phyloP scores from a whole-genome alignment of 768 basidiomycete species.

The Cytidiella melzeri region DNA sequence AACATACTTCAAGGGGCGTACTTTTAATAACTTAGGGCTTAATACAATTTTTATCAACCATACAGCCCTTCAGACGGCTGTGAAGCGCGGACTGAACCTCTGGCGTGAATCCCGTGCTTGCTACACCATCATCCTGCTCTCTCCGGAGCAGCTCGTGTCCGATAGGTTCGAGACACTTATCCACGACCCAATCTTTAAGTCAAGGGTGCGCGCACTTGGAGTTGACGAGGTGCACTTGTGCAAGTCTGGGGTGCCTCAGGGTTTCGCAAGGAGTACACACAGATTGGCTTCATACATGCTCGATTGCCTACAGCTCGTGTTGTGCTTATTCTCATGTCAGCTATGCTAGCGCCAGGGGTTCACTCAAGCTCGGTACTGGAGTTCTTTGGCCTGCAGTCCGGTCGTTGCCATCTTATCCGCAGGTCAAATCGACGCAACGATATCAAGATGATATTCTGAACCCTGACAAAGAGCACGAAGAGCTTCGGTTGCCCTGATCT shows the following conservation, averaged over 20 bases:
- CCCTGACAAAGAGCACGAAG: not conserved
- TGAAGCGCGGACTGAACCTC: not conserved
- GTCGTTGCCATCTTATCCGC: not conserved
- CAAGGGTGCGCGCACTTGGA: slow-evolving; percentile 1
- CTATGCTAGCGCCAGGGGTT: not conserved
- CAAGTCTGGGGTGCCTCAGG: not conserved
- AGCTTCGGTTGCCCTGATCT: not conserved
- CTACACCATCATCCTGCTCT: slow-evolving; percentile 12
- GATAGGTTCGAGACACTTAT: slow-evolving; percentile 13
- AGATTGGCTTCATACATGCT: not conserved
- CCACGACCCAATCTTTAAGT: not conserved
- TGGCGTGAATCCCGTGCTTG: slow-evolving; percentile 7
- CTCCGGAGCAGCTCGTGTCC: slow-evolving; percentile 16
- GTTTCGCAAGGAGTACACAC: not conserved
- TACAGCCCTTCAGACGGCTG: not conserved
- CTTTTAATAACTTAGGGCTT: not conserved
- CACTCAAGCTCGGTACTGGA: not conserved
- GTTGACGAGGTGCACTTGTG: not conserved
- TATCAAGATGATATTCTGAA: not conserved
- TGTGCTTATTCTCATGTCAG: not conserved
- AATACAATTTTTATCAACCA: not conserved
- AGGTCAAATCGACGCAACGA: not conserved
- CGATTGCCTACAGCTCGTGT: not conserved
- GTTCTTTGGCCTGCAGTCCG: not conserved
- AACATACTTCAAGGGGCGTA: not conserved